Evolutionary conservation across 139 green algal species (phyloP).

Genomic region (Haematococcus lacustris): DNA sequence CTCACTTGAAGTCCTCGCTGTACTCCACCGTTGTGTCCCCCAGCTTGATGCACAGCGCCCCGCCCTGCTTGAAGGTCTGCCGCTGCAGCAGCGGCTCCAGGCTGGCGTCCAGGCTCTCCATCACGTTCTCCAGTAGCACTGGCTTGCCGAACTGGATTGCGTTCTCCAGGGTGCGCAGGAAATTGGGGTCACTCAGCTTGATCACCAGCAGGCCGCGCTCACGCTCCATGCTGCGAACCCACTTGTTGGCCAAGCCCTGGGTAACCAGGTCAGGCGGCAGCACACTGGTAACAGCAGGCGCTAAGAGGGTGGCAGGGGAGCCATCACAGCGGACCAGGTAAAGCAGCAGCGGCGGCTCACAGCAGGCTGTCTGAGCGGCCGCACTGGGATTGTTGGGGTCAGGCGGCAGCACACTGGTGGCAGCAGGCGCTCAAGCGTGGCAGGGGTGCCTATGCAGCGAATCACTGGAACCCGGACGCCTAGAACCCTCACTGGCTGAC

Average conservation of each 20-base stretch:
- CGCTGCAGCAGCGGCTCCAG: conserved; percentile 73
- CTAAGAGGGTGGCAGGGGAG: no score
- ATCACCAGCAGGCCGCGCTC: conserved; percentile 51
- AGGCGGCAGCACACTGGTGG: no score
- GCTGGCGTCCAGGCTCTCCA: conserved; percentile 63
- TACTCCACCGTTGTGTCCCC: conserved; percentile 72
- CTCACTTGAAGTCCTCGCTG: conserved; percentile 53
- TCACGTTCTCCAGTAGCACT: conserved; percentile 76
- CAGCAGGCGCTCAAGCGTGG: no score
- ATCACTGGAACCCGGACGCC: no score
- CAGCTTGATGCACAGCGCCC: conserved; percentile 9
- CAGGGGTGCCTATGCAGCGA: no score
- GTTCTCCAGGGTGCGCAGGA: conserved; percentile 74
- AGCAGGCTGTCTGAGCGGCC: no score
- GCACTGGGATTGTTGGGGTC: no score
- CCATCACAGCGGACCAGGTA: no score
- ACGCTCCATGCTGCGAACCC: conserved; percentile 75
- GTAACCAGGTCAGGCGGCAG: no score
- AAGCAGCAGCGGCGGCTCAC: no score
- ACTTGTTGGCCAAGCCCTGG: conserved; percentile 76
- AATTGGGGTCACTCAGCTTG: conserved; percentile 72
- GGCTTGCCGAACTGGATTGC: conserved; percentile 63
- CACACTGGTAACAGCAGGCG: no score
- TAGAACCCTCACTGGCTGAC: no score
- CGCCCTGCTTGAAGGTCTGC: conserved; percentile 67